These are phyloP conservation scores for Elymus sibiricus DNA, from an alignment of 176 grass and related monocot genomes.

Conservation along the genomic window DNA sequence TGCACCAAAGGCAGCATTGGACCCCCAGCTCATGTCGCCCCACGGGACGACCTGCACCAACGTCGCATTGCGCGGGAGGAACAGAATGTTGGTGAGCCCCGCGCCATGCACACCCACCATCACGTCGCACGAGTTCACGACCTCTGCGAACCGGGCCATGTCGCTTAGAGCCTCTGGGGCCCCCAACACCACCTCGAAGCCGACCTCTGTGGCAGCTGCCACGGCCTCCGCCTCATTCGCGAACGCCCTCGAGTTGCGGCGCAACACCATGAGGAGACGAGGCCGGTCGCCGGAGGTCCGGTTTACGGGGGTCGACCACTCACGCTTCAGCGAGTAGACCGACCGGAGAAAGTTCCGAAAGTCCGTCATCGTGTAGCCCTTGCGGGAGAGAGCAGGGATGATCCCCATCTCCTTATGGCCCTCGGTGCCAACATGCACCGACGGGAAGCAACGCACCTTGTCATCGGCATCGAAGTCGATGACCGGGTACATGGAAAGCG, in stretches of 20 bases:
- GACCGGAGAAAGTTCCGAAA: conserved; percentile 56
- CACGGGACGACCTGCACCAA: conserved; percentile 70
- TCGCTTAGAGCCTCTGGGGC: conserved; percentile 16
- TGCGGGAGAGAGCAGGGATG: conserved; percentile 28
- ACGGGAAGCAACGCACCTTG: conserved; percentile 54
- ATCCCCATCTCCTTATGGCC: conserved; percentile 59
- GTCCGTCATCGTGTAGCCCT: conserved; percentile 41
- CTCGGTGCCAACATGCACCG: conserved; percentile 42
- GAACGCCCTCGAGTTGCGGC: conserved; percentile 41
- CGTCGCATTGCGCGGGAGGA: conserved; percentile 32
- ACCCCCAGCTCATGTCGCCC: conserved; percentile 38
- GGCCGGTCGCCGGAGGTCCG: conserved; percentile 22
- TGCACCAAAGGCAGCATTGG: conserved; percentile 43
- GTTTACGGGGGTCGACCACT: not conserved
- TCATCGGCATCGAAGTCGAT: conserved; percentile 54
- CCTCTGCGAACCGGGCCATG: conserved; percentile 30
- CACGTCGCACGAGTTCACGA: conserved; percentile 1
- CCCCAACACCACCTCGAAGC: conserved; percentile 55
- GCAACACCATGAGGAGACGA: conserved; percentile 46
- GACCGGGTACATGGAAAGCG: conserved; percentile 35
- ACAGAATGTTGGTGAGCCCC: not conserved
- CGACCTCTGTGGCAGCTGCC: not conserved
- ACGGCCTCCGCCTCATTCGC: conserved; percentile 43
- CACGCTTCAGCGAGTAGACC: conserved; percentile 36
- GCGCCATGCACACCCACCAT: conserved; percentile 1